phyloP scores from a whole-genome alignment of 129 eudicot species.

The Chrysanthemum makinoi region DNA sequence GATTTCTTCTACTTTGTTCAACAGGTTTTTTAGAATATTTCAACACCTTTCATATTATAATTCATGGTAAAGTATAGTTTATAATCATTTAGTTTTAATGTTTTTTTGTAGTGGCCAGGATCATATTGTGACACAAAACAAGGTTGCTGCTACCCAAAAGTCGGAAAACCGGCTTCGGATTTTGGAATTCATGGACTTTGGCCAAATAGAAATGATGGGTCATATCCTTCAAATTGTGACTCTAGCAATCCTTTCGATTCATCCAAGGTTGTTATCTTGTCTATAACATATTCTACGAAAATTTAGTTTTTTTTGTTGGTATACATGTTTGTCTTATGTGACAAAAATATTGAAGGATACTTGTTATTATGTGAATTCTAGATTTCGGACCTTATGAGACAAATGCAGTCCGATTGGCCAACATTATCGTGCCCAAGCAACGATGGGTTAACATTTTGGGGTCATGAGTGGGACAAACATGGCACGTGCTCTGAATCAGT shows the following conservation, averaged over 20 bases:
- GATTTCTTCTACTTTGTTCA: conserved; percentile 88
- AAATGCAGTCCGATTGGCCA: conserved; percentile 71
- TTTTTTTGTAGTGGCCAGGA: conserved; percentile 64
- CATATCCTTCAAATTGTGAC: conserved; percentile 73
- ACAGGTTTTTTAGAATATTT: conserved; percentile 40
- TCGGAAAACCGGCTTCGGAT: conserved; percentile 68
- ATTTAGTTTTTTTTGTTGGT: neutral
- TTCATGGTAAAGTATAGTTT: too few species aligned
- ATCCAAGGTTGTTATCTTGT: conserved; percentile 46
- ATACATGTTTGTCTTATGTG: neutral
- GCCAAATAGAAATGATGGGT: conserved; percentile 73
- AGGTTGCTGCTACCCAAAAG: conserved; percentile 70
- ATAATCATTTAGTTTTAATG: neutral
- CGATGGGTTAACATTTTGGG: conserved; percentile 66
- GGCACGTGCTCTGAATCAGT: conserved; percentile 79
- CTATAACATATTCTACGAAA: neutral
- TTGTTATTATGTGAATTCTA: conserved; percentile 5
- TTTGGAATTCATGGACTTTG: conserved; percentile 87
- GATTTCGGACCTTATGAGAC: conserved; percentile 51
- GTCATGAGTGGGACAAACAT: conserved; percentile 88
- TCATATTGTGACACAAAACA: conserved; percentile 68
- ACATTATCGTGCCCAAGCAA: conserved; percentile 71
- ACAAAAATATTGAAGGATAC: neutral
- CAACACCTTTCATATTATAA: too few species aligned
- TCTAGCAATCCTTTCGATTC: conserved; percentile 49